Conservation (phyloP, 1,284 basidiomycete genomes). For the Rhodotorula sp. region DNA sequence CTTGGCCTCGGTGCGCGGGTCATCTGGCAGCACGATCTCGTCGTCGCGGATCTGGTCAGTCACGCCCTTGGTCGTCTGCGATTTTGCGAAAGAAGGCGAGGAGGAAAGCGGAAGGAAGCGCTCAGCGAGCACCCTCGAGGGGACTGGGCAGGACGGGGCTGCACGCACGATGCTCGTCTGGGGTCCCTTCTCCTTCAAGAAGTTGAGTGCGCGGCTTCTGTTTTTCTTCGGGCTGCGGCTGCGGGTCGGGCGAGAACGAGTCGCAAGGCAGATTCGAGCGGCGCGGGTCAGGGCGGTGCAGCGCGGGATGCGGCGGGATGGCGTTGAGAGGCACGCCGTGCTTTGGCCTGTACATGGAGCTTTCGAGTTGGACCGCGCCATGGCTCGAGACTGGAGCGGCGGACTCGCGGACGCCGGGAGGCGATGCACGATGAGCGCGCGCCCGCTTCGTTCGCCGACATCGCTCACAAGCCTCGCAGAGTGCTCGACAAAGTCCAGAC, state of each 20-base stretch:
- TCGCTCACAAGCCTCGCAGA: too few species aligned
- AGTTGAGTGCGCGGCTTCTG: slow-evolving; percentile 26
- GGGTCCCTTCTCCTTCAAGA: slow-evolving; percentile 36
- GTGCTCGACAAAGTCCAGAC: too few species aligned
- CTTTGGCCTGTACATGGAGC: slow-evolving; percentile 13
- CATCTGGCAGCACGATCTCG: slow-evolving; percentile 79
- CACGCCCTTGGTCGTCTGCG: slow-evolving; percentile 66
- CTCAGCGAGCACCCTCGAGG: neutral
- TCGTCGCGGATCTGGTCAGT: slow-evolving; percentile 80
- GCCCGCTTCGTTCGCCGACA: too few species aligned
- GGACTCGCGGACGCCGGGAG: too few species aligned
- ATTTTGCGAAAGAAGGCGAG: too few species aligned
- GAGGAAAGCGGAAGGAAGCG: neutral
- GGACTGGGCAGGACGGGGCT: neutral
- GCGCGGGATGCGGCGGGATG: neutral
- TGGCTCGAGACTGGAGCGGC: too few species aligned
- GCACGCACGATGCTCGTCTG: slow-evolving; percentile 21
- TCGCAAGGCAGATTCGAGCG: too few species aligned
- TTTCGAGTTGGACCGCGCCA: slow-evolving; percentile 8
- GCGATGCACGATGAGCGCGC: too few species aligned
- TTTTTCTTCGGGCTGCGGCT: slow-evolving; percentile 14
- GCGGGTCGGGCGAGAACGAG: slow-evolving; percentile 13
- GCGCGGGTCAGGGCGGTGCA: neutral
- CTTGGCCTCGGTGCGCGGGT: slow-evolving; percentile 86
- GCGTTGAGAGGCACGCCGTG: too few species aligned